These are phyloP conservation scores for Cucurbita ficifolia DNA, from an alignment of 306 rosid genomes.

Conservation along the genomic window DNA sequence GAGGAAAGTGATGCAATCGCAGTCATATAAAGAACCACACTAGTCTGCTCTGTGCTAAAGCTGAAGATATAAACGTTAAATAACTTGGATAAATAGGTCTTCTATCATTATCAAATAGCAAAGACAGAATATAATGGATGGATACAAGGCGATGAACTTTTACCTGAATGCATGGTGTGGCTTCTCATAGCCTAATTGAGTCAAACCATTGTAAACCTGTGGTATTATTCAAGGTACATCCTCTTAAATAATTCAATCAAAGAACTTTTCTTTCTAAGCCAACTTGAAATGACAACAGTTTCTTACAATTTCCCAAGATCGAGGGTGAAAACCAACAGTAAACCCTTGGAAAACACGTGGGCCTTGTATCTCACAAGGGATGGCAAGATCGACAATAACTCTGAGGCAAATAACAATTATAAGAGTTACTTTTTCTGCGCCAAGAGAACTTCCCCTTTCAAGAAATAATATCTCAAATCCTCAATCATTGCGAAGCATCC, in stretches of 20 bases:
- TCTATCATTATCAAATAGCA: background rate
- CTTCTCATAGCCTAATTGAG: constrained; percentile 69
- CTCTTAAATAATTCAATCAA: constrained; percentile 3
- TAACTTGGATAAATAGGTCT: background rate
- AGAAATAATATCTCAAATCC: background rate
- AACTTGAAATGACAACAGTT: constrained; percentile 8
- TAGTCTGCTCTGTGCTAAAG: constrained; percentile 53
- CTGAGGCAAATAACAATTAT: constrained; percentile 32
- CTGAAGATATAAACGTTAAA: constrained; percentile 29
- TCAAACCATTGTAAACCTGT: constrained; percentile 87
- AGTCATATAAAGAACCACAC: constrained; percentile 55
- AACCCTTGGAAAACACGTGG: constrained; percentile 72
- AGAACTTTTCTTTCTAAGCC: background rate
- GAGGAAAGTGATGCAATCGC: constrained; percentile 77
- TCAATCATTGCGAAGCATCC: background rate
- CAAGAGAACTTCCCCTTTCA: background rate
- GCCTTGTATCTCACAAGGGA: constrained; percentile 65
- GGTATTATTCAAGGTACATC: constrained; percentile 15
- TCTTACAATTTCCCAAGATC: constrained; percentile 95
- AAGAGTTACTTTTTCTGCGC: constrained; percentile 5
- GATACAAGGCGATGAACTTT: constrained; percentile 2
- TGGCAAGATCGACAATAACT: constrained; percentile 62
- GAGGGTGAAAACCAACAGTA: constrained; percentile 92
- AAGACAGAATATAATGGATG: background rate
- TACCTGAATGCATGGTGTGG: constrained; percentile 56